phyloP scores from a whole-genome alignment of 805 yeast genomes.

The Tetrapisispora taiwanensis region DNA sequence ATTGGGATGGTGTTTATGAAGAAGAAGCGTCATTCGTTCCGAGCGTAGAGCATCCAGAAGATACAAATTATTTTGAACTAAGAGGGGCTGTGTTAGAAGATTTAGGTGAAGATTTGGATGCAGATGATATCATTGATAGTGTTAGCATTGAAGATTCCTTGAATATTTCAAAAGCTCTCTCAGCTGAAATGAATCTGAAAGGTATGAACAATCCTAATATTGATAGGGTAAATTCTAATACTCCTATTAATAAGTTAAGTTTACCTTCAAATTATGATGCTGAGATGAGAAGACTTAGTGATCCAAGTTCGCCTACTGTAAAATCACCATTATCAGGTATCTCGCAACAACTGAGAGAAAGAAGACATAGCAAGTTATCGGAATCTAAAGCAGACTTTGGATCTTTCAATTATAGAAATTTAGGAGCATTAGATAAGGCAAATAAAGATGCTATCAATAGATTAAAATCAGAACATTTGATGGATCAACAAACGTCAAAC shows the following conservation, averaged over 20 bases:
- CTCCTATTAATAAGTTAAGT: slow-evolving; percentile 14
- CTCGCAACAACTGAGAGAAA: slow-evolving; percentile 52
- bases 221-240: background rate
- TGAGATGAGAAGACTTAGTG: slow-evolving; percentile 23
- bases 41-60: slow-evolving; percentile 62
- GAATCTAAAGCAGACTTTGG: slow-evolving; percentile 78
- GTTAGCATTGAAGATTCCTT: background rate
- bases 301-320: slow-evolving; percentile 28
- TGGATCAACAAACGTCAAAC: slow-evolving; percentile 23
- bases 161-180: background rate
- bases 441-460: slow-evolving; percentile 87
- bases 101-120: slow-evolving; percentile 19
- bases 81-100: slow-evolving; percentile 71
- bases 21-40: slow-evolving; percentile 83
- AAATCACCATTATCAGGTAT: slow-evolving; percentile 38
- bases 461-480: slow-evolving; percentile 69
- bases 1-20: slow-evolving; percentile 65
- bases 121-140: slow-evolving; percentile 3
- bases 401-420: slow-evolving; percentile 78
- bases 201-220: background rate
- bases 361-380: slow-evolving; percentile 62
- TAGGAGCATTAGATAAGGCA: slow-evolving; percentile 84
- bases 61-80: slow-evolving; percentile 81
- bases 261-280: slow-evolving; percentile 23
- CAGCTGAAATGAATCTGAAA: background rate